Evolutionary conservation across 768 basidiomycete genomes (phyloP).

Genomic region (Solioccasus polychromus): DNA sequence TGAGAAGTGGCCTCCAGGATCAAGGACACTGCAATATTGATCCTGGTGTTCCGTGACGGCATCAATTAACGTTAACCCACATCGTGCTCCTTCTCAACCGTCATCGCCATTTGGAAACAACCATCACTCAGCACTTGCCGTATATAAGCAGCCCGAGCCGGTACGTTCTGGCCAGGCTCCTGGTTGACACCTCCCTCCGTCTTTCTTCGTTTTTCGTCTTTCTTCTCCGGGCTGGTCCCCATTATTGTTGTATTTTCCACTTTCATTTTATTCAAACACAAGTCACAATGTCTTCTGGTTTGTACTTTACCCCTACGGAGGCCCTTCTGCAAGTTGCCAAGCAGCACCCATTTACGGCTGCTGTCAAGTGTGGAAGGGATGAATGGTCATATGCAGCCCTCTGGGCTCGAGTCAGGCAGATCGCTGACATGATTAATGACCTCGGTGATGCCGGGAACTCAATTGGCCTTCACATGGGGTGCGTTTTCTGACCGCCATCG

Average conservation of each 20-base stretch:
- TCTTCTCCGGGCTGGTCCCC: conserved; percentile 20
- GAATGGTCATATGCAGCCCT: conserved; percentile 32
- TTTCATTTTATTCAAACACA: conserved; percentile 4
- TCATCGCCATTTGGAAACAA: background rate
- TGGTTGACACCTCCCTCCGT: conserved; percentile 22
- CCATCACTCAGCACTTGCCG: background rate
- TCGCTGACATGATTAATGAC: conserved; percentile 19
- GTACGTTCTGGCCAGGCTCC: conserved; percentile 12
- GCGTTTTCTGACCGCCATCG: background rate
- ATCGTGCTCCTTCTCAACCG: conserved; percentile 5
- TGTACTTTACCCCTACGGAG: conserved; percentile 26
- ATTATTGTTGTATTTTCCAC: background rate
- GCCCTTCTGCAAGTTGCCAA: conserved; percentile 30
- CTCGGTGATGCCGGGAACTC: conserved; percentile 15
- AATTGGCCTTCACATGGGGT: conserved; percentile 30
- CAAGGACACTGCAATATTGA: no score
- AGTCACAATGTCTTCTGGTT: conserved; percentile 14
- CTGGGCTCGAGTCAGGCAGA: conserved; percentile 29
- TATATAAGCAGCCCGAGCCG: conserved; percentile 9
- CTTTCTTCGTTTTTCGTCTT: conserved; percentile 12
- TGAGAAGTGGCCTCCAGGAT: no score
- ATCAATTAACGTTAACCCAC: background rate
- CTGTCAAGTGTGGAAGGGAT: conserved; percentile 18
- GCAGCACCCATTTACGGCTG: conserved; percentile 22
- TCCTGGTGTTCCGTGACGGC: no score